Base-by-base conservation (phyloP, 1,139 yeast species). In the Yamadazyma mexicana region DNA sequence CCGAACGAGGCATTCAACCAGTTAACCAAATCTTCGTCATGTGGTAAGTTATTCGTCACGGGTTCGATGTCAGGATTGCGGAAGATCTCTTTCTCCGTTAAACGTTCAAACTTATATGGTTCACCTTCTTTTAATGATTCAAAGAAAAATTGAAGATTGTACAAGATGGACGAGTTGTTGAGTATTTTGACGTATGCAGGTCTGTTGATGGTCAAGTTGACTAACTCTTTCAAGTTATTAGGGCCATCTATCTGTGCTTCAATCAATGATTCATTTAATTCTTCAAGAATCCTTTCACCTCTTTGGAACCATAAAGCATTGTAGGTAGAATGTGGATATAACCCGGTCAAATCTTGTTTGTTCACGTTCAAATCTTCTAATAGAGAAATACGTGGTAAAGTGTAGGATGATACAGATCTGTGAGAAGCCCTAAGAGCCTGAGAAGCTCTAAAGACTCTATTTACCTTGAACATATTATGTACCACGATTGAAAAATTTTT, bases 1-100 rank as follows among this genome's bases (percentile, higher is more conserved):
- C 91, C 91, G 60, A 85, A 85, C 2, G 85, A 75, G 28, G 67
- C 63, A 12, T 57, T 58, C 24, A 84, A 62, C 74, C 76, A 77
- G 40, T 62, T 64, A 31, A 58, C 58, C 38, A 79, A 60, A 4
- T 51, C 56, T 34, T 54, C 63, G 40, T 68, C 67, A 15, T 52
- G 46, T 11, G 81, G 81, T 31, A 59, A 63, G 44, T 75, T 43
- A 12, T 30, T 17, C 11, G 33, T 17, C 5, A 33, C 42, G 12
- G 32, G 38, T 9, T 35, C 40, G 9, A 46, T 40, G 15, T 60
- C 56, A 5, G 84, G 83, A 11, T 75, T 68, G 35, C 61, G 56
- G 31, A 80, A 60, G 16, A 82, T 57, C 11, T 68, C 66, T 2
- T 49, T 46, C 6, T 60, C 56, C 5, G 47, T 49, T 15, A 70